Percentiles rank a stretch among this genome's conserved stretches.
These are phyloP conservation scores for Alternaria sp. DNA, from an alignment of 2,329 filamentous ascomycete species.

Conservation along the genomic window DNA sequence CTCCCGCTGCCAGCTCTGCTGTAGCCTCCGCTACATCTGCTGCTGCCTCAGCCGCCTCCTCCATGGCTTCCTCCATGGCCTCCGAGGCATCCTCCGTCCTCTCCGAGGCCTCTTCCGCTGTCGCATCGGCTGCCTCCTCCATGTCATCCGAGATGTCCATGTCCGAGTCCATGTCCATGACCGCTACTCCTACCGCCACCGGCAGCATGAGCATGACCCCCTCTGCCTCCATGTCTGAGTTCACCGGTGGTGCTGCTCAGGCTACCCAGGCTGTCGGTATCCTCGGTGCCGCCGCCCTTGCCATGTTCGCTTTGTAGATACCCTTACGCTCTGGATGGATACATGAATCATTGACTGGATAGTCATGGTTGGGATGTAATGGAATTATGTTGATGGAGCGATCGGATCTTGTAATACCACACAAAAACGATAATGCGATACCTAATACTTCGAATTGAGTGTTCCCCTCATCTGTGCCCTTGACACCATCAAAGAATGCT, in stretches of 20 bases:
- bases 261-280: slow-evolving; percentile 46
- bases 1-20: slow-evolving; percentile 19
- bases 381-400: neutral
- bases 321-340: neutral
- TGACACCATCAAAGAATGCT: no score
- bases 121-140: slow-evolving; percentile 18
- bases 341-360: neutral
- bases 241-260: slow-evolving; percentile 47
- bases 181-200: slow-evolving; percentile 19
- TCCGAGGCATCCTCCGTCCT: slow-evolving; percentile 17
- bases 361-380: slow-evolving; percentile 7
- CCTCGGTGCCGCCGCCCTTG: slow-evolving; percentile 47
- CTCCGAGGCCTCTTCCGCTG: slow-evolving; percentile 21
- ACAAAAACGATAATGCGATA: neutral
- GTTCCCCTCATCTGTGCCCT: no score
- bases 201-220: slow-evolving; percentile 8
- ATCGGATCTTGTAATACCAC: no score
- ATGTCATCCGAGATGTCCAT: slow-evolving; percentile 5
- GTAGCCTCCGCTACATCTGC: slow-evolving; percentile 9
- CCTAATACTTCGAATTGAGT: neutral
- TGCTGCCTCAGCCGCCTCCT: slow-evolving; percentile 13
- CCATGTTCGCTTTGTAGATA: slow-evolving; percentile 48
- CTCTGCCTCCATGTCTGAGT: slow-evolving; percentile 30
- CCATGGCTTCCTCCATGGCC: slow-evolving; percentile 18
- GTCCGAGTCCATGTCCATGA: slow-evolving; percentile 18